Evolutionary conservation across 2,329 filamentous ascomycete species (phyloP).

Genomic region (Myriosclerotinia curreyana): DNA sequence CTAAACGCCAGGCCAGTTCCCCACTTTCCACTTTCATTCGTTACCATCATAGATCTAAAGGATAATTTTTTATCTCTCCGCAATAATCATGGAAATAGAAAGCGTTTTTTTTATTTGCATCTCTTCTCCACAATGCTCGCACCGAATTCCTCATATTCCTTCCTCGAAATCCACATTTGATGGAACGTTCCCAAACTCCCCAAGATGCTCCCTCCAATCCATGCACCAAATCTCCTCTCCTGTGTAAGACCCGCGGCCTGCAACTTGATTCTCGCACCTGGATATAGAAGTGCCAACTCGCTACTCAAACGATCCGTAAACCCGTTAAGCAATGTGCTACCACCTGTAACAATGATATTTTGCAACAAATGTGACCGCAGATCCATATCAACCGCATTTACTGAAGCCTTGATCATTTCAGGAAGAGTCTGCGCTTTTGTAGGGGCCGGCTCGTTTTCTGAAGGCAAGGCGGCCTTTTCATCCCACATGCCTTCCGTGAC

Average conservation of each 20-base stretch:
- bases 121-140: constrained; percentile 88
- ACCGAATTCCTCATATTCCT: constrained; percentile 97
- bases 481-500: constrained; percentile 91
- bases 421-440: constrained; percentile 78
- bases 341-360: constrained; percentile 92
- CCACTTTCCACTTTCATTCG: constrained; percentile 6
- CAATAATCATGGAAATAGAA: background rate
- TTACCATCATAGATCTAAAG: constrained; percentile 1
- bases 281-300: constrained; percentile 78
- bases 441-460: constrained; percentile 45
- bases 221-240: constrained; percentile 87
- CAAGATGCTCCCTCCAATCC: constrained; percentile 95
- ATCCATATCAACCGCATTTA: constrained; percentile 84
- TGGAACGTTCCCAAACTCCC: constrained; percentile 96
- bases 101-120: constrained; percentile 70
- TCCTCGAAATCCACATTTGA: constrained; percentile 98
- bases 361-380: constrained; percentile 76
- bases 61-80: constrained; percentile 23
- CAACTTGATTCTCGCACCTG: constrained; percentile 81
- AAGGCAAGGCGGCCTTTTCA: constrained; percentile 65
- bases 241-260: constrained; percentile 81
- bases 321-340: constrained; percentile 80
- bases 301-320: constrained; percentile 87
- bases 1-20: constrained; percentile 17
- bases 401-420: constrained; percentile 72